A percentile compares a stretch with the other conserved stretches of the same genome.
phyloP scores from a whole-genome alignment of 495 filamentous ascomycete species.

The Chaetomium cochliodes region DNA sequence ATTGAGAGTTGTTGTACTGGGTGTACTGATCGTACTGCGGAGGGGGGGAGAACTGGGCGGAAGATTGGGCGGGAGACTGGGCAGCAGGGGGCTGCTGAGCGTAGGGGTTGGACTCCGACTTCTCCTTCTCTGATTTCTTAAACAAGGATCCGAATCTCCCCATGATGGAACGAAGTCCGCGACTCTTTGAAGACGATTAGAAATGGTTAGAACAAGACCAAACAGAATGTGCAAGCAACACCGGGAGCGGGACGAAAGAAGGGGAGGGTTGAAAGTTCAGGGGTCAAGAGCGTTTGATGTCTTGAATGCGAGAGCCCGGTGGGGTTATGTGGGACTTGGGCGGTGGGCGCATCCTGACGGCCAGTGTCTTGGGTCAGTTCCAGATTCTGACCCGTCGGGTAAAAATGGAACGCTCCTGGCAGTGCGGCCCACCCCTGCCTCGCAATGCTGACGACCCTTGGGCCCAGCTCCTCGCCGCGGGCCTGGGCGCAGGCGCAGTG shows the following conservation, averaged over 20 bases:
- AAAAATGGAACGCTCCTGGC: slow-evolving; percentile 13
- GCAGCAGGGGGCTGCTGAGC: slow-evolving; percentile 60
- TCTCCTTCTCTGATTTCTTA: slow-evolving; percentile 66
- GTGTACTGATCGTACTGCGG: slow-evolving; percentile 22
- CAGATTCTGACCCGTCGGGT: slow-evolving; percentile 20
- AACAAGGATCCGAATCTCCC: slow-evolving; percentile 53
- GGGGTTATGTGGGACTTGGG: slow-evolving; percentile 27
- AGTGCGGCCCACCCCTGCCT: slow-evolving; percentile 12
- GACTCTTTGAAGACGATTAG: slow-evolving; percentile 2
- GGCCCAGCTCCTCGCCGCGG: slow-evolving; percentile 6
- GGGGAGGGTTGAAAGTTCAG: slow-evolving; percentile 10
- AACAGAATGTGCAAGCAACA: not conserved
- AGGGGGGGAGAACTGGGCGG: slow-evolving; percentile 36
- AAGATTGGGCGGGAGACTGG: slow-evolving; percentile 50
- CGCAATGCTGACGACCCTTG: slow-evolving; percentile 28
- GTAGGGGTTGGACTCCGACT: slow-evolving; percentile 65
- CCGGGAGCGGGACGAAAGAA: slow-evolving; percentile 1
- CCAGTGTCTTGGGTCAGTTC: slow-evolving; percentile 32
- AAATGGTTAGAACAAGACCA: not conserved
- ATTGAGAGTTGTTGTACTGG: slow-evolving; percentile 15
- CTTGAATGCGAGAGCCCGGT: slow-evolving; percentile 8
- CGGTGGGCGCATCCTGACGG: slow-evolving; percentile 7
- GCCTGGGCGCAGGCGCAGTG: not conserved
- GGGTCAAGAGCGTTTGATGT: slow-evolving; percentile 14
- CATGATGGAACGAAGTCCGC: slow-evolving; percentile 48